These are phyloP conservation scores for Euryodendron excelsum DNA, from an alignment of 148 eudicot genomes.

Conservation along the genomic window DNA sequence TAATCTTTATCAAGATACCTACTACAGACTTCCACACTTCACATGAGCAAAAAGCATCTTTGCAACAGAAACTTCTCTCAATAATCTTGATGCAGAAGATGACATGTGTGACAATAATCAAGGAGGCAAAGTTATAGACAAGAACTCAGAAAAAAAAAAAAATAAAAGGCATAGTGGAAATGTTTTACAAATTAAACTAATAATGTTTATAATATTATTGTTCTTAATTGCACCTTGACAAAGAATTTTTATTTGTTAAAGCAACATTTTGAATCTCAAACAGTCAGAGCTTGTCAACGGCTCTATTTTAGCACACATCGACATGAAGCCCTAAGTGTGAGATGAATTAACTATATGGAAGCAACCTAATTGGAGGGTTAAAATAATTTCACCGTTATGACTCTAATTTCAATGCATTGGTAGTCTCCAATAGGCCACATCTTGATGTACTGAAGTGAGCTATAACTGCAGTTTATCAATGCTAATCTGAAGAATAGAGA, in stretches of 20 bases:
- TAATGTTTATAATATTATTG: neutral
- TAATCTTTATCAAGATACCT: neutral
- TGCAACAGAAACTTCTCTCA: neutral
- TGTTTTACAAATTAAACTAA: neutral
- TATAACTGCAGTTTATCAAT: neutral
- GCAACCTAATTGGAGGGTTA: neutral
- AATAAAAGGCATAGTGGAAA: neutral
- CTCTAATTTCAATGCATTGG: neutral
- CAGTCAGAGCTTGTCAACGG: neutral
- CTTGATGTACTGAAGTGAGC: neutral
- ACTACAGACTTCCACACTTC: neutral
- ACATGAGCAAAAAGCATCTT: neutral
- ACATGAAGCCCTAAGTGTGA: neutral
- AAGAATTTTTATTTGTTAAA: neutral
- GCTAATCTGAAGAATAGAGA: neutral
- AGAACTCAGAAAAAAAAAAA: neutral
- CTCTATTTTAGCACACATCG: neutral
- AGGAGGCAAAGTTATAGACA: neutral
- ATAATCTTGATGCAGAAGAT: neutral
- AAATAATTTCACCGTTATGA: neutral
- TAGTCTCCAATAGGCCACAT: too few species aligned
- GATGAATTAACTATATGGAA: neutral
- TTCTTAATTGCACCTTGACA: neutral
- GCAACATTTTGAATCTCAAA: neutral
- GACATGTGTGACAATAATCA: neutral